Evolutionary conservation across 2,329 filamentous ascomycete species (phyloP), one percentile per base, ranked within the genome.

Genomic region (Cladobotryum protrusum): DNA sequence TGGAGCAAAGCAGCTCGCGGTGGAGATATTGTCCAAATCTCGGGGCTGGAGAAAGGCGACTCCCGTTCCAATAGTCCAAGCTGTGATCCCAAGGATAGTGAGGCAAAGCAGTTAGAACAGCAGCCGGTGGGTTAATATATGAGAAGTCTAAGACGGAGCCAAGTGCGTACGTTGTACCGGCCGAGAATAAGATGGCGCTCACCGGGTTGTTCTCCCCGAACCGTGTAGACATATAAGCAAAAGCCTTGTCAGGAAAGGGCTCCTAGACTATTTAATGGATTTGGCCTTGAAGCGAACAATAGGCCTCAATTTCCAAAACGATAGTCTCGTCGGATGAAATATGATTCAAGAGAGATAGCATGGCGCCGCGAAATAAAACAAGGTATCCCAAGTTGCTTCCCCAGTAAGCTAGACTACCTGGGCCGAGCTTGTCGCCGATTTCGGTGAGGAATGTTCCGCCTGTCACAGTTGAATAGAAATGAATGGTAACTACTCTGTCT

Each of bases 31-130:
- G 52, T 3, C 67, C 59, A 40, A 61, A 57, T 5, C 68, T 59
- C 55, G 64, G 65, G 12, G 63, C 63, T 2, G 56, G 50, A 13
- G 61, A 60, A 2, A 64, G 47, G 1, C 67, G 62, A 0, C 62
- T 57, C 51, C 67, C 65, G 12, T 51, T 43, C 63, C 66, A 71
- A 48, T 66, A 64, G 19, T 47, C 59, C 1, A 57, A 60, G 34
- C 59, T 54, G 40, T 72, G 67, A 19, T 69, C 62, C 67, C 68
- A 74, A 1, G 62, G 57, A 43, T 73, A 73, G 0, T 58, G 54
- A 0, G 71, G 71, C n/a, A 74, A 56, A 41, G 59, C 48, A 3
- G 63, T 3, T 52, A 48, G 2, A 56, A 12, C 7, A 32, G 15
- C 57, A 41, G 43, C 50, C 1, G 20, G 12, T 1, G 46, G 40